A percentile compares a stretch with the other conserved stretches of the same genome.
Evolutionary conservation across 176 grass and related monocot species (phyloP).

Genomic region (Calamus simplicifolius): DNA sequence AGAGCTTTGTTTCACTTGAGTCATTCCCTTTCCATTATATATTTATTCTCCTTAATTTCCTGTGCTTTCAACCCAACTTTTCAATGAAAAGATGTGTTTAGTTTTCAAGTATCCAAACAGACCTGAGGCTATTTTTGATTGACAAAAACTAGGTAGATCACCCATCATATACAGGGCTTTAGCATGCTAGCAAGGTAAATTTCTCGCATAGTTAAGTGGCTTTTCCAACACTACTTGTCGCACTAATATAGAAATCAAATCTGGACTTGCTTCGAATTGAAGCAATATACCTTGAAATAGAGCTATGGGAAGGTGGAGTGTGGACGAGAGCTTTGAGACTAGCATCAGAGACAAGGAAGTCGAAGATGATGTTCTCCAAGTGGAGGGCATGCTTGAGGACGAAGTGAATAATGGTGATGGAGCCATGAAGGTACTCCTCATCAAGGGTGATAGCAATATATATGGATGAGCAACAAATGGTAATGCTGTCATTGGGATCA

Average conservation of each 20-base stretch:
- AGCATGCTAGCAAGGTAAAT: conserved; percentile 10
- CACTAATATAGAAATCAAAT: conserved; percentile 10
- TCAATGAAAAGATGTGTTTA: no score
- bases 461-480: no score
- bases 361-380: conserved; percentile 15
- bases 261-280: background rate
- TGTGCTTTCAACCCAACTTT: no score
- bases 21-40: no score
- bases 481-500: no score
- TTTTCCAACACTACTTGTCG: conserved; percentile 12
- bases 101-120: no score
- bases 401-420: conserved; percentile 10
- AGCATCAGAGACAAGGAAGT: conserved; percentile 12
- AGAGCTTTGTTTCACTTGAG: no score
- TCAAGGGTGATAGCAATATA: conserved; percentile 20
- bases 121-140: no score
- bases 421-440: conserved; percentile 19
- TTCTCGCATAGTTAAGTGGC: conserved; percentile 17
- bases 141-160: conserved; percentile 13
- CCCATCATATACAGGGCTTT: conserved; percentile 8
- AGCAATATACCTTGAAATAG: conserved; percentile 8
- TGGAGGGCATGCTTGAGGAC: conserved; percentile 11
- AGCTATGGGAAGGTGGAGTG: conserved; percentile 9
- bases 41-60: no score
- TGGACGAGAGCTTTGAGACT: conserved; percentile 6